Evolutionary conservation across 2,329 filamentous ascomycete genomes (phyloP).

Genomic region (Fusarium goolgardi): DNA sequence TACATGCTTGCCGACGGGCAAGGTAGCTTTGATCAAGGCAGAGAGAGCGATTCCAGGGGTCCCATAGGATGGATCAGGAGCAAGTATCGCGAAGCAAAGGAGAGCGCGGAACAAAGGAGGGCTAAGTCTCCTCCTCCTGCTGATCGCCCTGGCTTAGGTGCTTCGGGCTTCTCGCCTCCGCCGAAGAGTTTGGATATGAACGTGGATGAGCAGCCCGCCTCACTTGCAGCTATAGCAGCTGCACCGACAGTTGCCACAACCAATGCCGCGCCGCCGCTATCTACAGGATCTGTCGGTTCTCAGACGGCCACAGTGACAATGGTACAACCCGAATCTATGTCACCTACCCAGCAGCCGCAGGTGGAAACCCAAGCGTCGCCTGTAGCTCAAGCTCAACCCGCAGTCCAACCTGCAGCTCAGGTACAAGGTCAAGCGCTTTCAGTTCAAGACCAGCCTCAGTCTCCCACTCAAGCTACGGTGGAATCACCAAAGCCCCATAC

Average conservation of each 20-base stretch:
- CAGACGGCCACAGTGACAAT: constrained; percentile 25
- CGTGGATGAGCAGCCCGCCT: constrained; percentile 49
- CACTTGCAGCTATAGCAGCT: constrained; percentile 23
- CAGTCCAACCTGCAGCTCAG: constrained; percentile 14
- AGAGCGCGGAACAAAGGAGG: constrained; percentile 65
- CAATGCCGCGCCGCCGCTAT: background rate
- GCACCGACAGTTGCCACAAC: constrained; percentile 21
- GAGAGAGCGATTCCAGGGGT: constrained; percentile 61
- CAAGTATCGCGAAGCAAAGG: constrained; percentile 70
- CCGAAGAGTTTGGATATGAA: constrained; percentile 63
- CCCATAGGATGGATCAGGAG: constrained; percentile 69
- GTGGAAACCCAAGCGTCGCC: constrained; percentile 8
- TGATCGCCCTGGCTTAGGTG: constrained; percentile 47
- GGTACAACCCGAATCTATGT: constrained; percentile 23
- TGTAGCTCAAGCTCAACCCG: constrained; percentile 1
- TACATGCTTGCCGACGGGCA: constrained; percentile 56
- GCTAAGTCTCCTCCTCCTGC: constrained; percentile 67
- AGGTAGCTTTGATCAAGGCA: constrained; percentile 53
- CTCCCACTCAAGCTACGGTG: background rate
- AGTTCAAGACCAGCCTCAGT: constrained; percentile 8
- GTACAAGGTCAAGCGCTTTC: constrained; percentile 1
- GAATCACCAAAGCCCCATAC: constrained; percentile 7
- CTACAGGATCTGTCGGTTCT: constrained; percentile 13
- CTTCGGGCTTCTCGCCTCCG: constrained; percentile 51
- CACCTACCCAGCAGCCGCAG: constrained; percentile 14